phyloP scores from a whole-genome alignment of 2,329 filamentous ascomycete species.

The Xylariaceae sp. region DNA sequence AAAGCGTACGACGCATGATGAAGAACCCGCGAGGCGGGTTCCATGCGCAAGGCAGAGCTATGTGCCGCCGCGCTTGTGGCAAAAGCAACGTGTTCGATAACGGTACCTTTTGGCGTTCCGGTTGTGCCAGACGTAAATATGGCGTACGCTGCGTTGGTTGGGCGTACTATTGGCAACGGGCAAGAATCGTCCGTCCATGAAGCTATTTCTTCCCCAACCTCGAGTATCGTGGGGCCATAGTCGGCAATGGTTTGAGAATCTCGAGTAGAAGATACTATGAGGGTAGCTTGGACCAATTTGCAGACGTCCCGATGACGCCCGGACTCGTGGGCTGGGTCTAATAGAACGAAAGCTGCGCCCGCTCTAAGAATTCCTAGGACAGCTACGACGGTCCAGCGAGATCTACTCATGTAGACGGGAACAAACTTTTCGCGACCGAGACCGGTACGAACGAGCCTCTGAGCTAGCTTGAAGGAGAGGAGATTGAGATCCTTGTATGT shows the following conservation, averaged over 20 bases:
- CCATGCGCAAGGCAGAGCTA: background rate
- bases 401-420: constrained; percentile 37
- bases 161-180: background rate
- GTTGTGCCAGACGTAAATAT: constrained; percentile 49
- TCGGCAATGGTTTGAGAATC: constrained; percentile 1
- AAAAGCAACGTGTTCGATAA: constrained; percentile 23
- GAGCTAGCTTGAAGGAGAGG: constrained; percentile 26
- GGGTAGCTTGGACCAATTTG: background rate
- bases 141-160: constrained; percentile 30
- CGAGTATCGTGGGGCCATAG: too few relatives aligned
- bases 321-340: constrained; percentile 36
- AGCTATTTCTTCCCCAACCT: background rate
- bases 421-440: constrained; percentile 33
- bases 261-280: constrained; percentile 6
- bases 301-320: background rate
- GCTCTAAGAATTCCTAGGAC: constrained; percentile 37
- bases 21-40: background rate
- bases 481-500: constrained; percentile 31
- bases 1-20: background rate
- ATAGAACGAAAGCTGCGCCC: constrained; percentile 32
- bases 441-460: constrained; percentile 22
- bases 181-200: background rate
- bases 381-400: constrained; percentile 32
- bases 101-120: constrained; percentile 46
- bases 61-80: background rate